Conservation (phyloP, 2,329 filamentous ascomycete genomes). For the Nemania sp. region DNA sequence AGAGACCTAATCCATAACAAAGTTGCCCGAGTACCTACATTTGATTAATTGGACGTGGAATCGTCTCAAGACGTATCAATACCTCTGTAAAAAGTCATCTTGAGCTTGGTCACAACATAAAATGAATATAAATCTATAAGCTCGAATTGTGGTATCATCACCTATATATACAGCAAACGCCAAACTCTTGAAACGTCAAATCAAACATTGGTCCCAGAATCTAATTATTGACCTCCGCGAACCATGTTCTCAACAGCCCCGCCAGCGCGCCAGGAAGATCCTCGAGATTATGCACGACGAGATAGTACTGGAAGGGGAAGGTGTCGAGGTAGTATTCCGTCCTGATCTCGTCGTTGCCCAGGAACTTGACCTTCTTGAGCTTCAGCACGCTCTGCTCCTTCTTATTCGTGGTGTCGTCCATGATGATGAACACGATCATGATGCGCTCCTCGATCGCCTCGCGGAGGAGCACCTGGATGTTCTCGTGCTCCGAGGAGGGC, state of each 20-base stretch:
- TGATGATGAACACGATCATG: constrained; percentile 97
- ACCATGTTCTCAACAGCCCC: constrained; percentile 92
- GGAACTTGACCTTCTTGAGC: constrained; percentile 82
- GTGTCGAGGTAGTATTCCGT: constrained; percentile 92
- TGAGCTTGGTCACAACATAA: neutral
- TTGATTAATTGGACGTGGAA: too few relatives aligned
- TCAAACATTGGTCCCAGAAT: neutral
- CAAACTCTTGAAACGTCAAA: constrained; percentile 1
- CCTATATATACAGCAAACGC: constrained; percentile 14
- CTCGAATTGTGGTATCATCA: constrained; percentile 12
- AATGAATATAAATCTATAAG: neutral
- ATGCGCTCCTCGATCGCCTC: constrained; percentile 92
- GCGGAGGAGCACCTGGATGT: constrained; percentile 79
- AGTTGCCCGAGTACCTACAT: neutral
- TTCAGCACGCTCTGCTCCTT: constrained; percentile 75
- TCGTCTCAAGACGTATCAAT: too few relatives aligned
- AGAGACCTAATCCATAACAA: neutral
- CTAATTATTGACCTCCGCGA: constrained; percentile 67
- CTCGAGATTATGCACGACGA: constrained; percentile 89
- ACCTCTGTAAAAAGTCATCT: neutral
- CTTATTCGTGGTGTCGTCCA: constrained; percentile 65
- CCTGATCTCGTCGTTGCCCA: constrained; percentile 68
- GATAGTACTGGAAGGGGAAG: constrained; percentile 96
- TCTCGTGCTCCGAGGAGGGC: constrained; percentile 77
- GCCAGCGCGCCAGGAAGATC: constrained; percentile 90